Percentiles rank a stretch among this genome's conserved stretches.
Conservation (phyloP, 768 basidiomycete genomes). For the Lanmaoa rubissima region DNA sequence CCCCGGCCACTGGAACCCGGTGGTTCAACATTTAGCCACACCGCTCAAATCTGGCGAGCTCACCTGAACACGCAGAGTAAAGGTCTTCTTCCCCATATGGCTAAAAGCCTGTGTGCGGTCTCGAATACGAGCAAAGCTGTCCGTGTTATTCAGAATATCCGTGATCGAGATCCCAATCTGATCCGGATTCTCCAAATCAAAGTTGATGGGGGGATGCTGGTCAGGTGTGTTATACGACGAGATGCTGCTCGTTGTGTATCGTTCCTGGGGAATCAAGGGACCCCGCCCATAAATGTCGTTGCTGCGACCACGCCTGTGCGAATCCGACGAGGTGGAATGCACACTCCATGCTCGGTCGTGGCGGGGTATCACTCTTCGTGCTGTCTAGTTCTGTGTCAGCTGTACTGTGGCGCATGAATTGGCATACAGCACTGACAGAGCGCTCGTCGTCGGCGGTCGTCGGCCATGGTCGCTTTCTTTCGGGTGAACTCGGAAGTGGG, state of each 20-base stretch:
- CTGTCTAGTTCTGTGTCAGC: slow-evolving; percentile 21
- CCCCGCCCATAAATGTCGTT: slow-evolving; percentile 16
- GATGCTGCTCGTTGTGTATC: slow-evolving; percentile 19
- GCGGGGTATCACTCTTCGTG: slow-evolving; percentile 21
- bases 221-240: neutral
- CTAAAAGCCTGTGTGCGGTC: slow-evolving; percentile 60
- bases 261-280: slow-evolving; percentile 22
- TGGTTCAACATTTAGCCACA: neutral
- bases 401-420: slow-evolving; percentile 1
- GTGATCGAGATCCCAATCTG: slow-evolving; percentile 59
- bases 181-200: slow-evolving; percentile 50
- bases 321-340: slow-evolving; percentile 8
- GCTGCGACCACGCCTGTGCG: slow-evolving; percentile 4
- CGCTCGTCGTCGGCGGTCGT: slow-evolving; percentile 7
- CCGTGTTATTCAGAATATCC: slow-evolving; percentile 54
- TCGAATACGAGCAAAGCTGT: slow-evolving; percentile 49
- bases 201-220: slow-evolving; percentile 57
- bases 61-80: slow-evolving; percentile 73
- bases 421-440: slow-evolving; percentile 13
- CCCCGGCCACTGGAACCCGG: slow-evolving; percentile 66
- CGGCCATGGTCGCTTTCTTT: slow-evolving; percentile 14
- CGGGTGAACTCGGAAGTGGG: slow-evolving; percentile 18
- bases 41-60: slow-evolving; percentile 15
- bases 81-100: slow-evolving; percentile 62
- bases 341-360: slow-evolving; percentile 5